Percentiles rank a stretch among this genome's conserved stretches.
Conservation (phyloP, 441 rosid genomes). For the Croton laevigatus region DNA sequence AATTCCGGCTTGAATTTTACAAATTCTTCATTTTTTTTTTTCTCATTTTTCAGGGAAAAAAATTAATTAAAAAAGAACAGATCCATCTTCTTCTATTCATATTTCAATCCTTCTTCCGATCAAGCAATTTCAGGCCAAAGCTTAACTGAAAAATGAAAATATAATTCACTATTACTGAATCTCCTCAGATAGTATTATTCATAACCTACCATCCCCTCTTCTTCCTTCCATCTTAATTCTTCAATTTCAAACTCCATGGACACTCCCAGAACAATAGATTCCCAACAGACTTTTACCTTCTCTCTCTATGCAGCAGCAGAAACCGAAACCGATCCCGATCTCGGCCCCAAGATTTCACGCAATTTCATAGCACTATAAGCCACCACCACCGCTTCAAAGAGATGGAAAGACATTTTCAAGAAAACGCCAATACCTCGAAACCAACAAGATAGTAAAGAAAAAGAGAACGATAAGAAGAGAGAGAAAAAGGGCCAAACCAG, state of each 20-base stretch:
- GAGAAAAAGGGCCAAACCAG: slow-evolving; percentile 38
- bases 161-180: too few species aligned
- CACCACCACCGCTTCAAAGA: slow-evolving; percentile 17
- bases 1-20: slow-evolving; percentile 15
- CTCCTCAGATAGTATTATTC: too few species aligned
- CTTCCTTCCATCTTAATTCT: too few species aligned
- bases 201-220: too few species aligned
- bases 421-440: neutral
- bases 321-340: neutral
- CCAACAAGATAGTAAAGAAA: neutral
- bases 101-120: too few species aligned
- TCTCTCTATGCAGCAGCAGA: neutral
- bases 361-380: slow-evolving; percentile 2
- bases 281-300: neutral
- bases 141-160: too few species aligned
- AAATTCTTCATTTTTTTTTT: too few species aligned
- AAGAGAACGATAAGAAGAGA: slow-evolving; percentile 32
- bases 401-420: slow-evolving; percentile 29
- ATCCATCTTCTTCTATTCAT: too few species aligned
- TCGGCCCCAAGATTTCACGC: slow-evolving; percentile 3
- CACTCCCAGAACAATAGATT: slow-evolving; percentile 12
- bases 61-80: too few species aligned
- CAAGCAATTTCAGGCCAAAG: too few species aligned
- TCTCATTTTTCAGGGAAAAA: too few species aligned
- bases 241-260: too few species aligned